These are phyloP conservation scores for Pichia terricola DNA, from an alignment of 1,139 yeast species.

Conservation along the genomic window DNA sequence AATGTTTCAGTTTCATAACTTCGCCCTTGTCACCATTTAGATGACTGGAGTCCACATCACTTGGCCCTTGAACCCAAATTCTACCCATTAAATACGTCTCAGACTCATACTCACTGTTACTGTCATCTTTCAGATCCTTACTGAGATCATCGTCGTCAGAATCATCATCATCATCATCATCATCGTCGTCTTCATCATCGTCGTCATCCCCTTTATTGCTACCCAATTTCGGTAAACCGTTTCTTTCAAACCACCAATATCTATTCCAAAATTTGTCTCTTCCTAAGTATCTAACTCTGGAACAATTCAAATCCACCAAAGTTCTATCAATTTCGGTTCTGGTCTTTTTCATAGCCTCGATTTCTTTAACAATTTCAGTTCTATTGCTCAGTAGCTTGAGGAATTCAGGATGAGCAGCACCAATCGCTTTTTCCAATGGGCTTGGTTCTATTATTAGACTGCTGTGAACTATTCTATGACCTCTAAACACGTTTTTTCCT, in stretches of 20 bases:
- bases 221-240: conserved; percentile 62
- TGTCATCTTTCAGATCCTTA: conserved; percentile 20
- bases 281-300: conserved; percentile 70
- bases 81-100: conserved; percentile 79
- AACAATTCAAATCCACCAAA: conserved; percentile 62
- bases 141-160: conserved; percentile 32
- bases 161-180: conserved; percentile 28
- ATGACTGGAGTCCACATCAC: conserved; percentile 44
- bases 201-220: conserved; percentile 36
- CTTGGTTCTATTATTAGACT: conserved; percentile 33
- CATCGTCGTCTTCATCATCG: conserved; percentile 30
- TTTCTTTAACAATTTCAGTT: conserved; percentile 30
- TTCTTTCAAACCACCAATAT: conserved; percentile 93
- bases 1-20: conserved; percentile 45
- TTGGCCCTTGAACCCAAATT: conserved; percentile 92
- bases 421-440: conserved; percentile 40
- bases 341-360: conserved; percentile 37
- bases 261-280: conserved; percentile 75
- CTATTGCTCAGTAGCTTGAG: conserved; percentile 35
- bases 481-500: conserved; percentile 18
- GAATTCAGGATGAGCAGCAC: conserved; percentile 39
- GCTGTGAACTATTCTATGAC: conserved; percentile 25
- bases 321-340: conserved; percentile 46
- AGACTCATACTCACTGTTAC: conserved; percentile 25
- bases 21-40: conserved; percentile 3